Evolutionary conservation across 257 asterid species (phyloP).

Genomic region (Solanum microdontum): DNA sequence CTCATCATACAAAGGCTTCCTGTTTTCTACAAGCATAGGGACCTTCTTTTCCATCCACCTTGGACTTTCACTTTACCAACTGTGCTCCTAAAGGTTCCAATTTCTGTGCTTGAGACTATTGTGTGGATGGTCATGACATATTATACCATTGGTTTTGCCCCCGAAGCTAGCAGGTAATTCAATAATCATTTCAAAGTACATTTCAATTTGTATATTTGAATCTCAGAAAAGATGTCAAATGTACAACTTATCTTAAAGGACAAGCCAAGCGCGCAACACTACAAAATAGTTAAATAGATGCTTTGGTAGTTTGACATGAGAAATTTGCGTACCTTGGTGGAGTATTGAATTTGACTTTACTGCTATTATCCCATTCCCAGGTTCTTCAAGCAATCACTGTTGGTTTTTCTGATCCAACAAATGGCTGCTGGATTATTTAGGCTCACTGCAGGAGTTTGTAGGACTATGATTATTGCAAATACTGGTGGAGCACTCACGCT

Average conservation of each 20-base stretch:
- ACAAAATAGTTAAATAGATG: neutral
- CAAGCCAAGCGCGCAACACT: neutral
- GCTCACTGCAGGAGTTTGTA: slow-evolving; percentile 45
- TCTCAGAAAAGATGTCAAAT: neutral
- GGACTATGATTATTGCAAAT: slow-evolving; percentile 50
- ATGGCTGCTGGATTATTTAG: slow-evolving; percentile 62
- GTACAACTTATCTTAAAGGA: neutral
- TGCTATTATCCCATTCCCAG: slow-evolving; percentile 14
- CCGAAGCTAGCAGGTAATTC: slow-evolving; percentile 60
- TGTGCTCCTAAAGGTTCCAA: slow-evolving; percentile 48
- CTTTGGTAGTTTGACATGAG: neutral
- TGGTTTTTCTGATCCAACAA: slow-evolving; percentile 52
- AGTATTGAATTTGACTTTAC: neutral
- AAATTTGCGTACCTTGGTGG: neutral
- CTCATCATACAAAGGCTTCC: slow-evolving; percentile 63
- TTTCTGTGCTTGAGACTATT: slow-evolving; percentile 43
- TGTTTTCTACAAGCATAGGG: slow-evolving; percentile 59
- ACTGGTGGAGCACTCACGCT: slow-evolving; percentile 56
- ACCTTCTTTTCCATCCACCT: slow-evolving; percentile 60
- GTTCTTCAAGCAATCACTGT: slow-evolving; percentile 47
- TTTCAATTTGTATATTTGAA: neutral
- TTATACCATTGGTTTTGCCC: slow-evolving; percentile 62
- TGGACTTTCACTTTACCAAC: slow-evolving; percentile 61
- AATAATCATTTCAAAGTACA: neutral
- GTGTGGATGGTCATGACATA: slow-evolving; percentile 48